Percentiles rank a stretch among this genome's conserved stretches.
Evolutionary conservation across 441 rosid genomes (phyloP).

Genomic region (Biscutella auriculata): DNA sequence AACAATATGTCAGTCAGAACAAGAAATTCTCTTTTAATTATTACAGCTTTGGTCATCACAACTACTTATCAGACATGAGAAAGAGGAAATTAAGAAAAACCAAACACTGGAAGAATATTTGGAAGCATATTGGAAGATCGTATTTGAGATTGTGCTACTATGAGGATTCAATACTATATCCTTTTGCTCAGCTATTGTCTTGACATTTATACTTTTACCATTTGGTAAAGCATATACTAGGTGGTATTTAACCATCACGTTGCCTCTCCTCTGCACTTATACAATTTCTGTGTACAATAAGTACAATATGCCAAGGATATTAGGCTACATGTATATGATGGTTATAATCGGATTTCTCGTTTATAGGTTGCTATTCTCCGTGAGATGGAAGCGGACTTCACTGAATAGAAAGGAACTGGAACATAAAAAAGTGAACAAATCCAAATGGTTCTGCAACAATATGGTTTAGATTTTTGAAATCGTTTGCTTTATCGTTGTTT

Average conservation of each 20-base stretch:
- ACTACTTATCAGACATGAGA: conserved; percentile 6
- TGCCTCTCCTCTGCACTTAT: not conserved
- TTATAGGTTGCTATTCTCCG: too few species aligned
- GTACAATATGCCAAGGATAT: not conserved
- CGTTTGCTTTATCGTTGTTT: too few species aligned
- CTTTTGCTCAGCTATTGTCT: not conserved
- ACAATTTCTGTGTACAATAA: not conserved
- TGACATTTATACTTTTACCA: conserved; percentile 10
- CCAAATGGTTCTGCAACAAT: too few species aligned
- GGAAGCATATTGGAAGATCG: not conserved
- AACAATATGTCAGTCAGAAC: not conserved
- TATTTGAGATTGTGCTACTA: not conserved
- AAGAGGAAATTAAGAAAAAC: too few species aligned
- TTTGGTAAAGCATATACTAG: not conserved
- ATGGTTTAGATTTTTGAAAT: too few species aligned
- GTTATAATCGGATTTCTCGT: not conserved
- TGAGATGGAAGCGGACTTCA: too few species aligned
- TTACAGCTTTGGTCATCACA: conserved; percentile 5
- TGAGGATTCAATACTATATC: conserved; percentile 1
- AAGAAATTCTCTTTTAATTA: conserved; percentile 2
- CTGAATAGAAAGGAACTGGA: too few species aligned
- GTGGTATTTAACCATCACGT: not conserved
- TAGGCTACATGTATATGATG: not conserved
- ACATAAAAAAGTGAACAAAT: too few species aligned
- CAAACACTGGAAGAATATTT: too few species aligned